Evolutionary conservation across 129 eudicot genomes (phyloP).

Genomic region (Scalesia atractyloides): DNA sequence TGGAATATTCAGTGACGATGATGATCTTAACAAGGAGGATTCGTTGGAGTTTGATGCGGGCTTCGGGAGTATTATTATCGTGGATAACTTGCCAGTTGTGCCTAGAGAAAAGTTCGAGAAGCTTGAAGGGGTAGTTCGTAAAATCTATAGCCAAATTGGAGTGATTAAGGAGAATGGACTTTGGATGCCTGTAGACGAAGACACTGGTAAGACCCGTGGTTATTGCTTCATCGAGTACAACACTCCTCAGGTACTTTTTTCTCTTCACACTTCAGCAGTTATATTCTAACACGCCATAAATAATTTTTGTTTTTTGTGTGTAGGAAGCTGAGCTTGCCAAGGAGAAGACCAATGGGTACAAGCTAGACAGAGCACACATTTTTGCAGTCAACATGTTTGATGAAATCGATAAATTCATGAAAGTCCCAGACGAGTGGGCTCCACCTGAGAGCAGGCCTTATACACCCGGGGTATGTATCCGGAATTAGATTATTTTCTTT

Average conservation of each 20-base stretch:
- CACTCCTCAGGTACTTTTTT: constrained; percentile 67
- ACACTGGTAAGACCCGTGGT: constrained; percentile 55
- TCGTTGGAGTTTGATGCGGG: constrained; percentile 61
- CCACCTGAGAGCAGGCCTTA: constrained; percentile 85
- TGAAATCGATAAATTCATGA: constrained; percentile 79
- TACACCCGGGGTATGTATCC: constrained; percentile 57
- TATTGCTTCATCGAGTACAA: constrained; percentile 77
- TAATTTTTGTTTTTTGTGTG: background rate
- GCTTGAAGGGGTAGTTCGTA: constrained; percentile 62
- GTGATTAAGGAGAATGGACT: constrained; percentile 69
- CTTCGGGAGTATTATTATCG: constrained; percentile 63
- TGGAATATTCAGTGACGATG: constrained; percentile 57
- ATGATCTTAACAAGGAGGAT: constrained; percentile 57
- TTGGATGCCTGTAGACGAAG: constrained; percentile 79
- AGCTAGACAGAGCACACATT: constrained; percentile 70
- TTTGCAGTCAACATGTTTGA: constrained; percentile 74
- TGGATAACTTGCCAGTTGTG: constrained; percentile 76
- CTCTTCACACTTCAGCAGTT: background rate
- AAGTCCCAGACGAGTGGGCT: constrained; percentile 95
- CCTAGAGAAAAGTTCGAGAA: constrained; percentile 73
- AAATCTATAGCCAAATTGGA: constrained; percentile 72
- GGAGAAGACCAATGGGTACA: constrained; percentile 76
- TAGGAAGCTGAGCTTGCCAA: constrained; percentile 87
- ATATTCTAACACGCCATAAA: background rate
- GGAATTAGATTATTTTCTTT: background rate